Conservation (phyloP, 768 basidiomycete genomes). For the Sistotremastrum niveocremeum region DNA sequence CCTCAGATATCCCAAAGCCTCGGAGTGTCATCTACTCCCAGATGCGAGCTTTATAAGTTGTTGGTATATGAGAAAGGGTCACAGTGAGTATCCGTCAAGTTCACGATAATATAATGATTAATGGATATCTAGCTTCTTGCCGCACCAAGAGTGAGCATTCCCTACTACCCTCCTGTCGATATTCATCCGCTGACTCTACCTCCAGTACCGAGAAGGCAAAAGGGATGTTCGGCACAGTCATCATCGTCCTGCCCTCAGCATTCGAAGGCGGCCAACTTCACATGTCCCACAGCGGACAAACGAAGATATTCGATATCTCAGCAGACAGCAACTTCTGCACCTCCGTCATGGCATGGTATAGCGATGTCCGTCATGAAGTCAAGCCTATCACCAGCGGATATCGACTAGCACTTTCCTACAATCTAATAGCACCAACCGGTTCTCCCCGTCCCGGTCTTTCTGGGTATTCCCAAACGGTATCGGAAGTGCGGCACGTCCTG, state of each 20-base stretch:
- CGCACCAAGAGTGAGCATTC: constrained; percentile 32
- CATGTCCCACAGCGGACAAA: constrained; percentile 24
- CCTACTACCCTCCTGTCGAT: neutral
- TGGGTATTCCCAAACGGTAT: constrained; percentile 10
- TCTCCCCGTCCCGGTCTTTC: constrained; percentile 16
- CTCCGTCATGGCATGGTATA: constrained; percentile 36
- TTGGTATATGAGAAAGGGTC: constrained; percentile 36
- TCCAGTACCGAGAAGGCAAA: constrained; percentile 30
- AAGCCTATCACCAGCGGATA: constrained; percentile 35
- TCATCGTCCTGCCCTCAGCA: constrained; percentile 32
- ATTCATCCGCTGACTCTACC: neutral
- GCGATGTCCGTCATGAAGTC: constrained; percentile 37
- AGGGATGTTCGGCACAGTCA: constrained; percentile 39
- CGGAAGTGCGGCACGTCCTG: constrained; percentile 20
- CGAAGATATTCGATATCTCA: constrained; percentile 24
- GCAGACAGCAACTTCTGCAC: constrained; percentile 19
- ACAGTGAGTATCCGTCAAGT: constrained; percentile 21
- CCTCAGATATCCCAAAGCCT: constrained; percentile 21
- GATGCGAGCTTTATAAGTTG: constrained; percentile 32
- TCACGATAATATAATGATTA: neutral
- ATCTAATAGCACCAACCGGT: constrained; percentile 28
- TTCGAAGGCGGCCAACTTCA: constrained; percentile 34
- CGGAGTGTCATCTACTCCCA: constrained; percentile 22
- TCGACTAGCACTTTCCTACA: constrained; percentile 37
- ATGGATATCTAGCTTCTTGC: constrained; percentile 21